Evolutionary conservation across 345 rosid species (phyloP), one percentile per base, ranked within the genome.

Genomic region (Citrus mangshanensis): DNA sequence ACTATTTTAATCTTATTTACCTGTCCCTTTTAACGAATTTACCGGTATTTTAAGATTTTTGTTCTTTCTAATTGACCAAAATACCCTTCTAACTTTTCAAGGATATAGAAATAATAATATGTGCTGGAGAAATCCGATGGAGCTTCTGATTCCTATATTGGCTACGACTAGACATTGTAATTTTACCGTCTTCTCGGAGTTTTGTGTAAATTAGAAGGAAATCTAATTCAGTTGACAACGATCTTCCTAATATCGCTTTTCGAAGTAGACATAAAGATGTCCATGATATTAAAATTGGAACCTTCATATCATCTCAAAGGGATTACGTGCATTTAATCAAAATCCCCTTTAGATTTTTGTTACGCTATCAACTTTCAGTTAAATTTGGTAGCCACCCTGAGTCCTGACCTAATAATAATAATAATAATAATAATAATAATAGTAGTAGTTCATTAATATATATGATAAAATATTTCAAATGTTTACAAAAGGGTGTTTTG

Each of bases 11-110:
- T 30, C 13, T 21, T 22, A 32, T 49, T 32, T 7, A 46, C 25
- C 51, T 61, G 32, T 42, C 63, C 51, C 21, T 22, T 78, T 62
- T 69, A 63, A 82, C 84, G 25, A 72, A 69, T 73, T 74, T 74
- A 78, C 84, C 72, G 61, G 72, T 28, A 6, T 69, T 49, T 77
- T 30, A 25, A 22, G 13, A 32, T 54, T 79, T 10, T 21, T n/a
- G 28, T 63, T 38, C 40, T 19, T n/a, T 6, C 25, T 1, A 9
- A 19, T 3, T 49, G 7, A 64, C 62, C 24, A 76, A 22, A 42
- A 30, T 65, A 51, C 51, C 61, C 59, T 34, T 9, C 3, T 0
- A 35, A 5, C 2, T 37, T 25, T 59, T 0, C 5, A 9, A 9
- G 46, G 14, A 42, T 0, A 10, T 3, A 3, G 0, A 28, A 32